Evolutionary conservation across 768 basidiomycete genomes (phyloP).

Genomic region (Auriscalpium vulgare): DNA sequence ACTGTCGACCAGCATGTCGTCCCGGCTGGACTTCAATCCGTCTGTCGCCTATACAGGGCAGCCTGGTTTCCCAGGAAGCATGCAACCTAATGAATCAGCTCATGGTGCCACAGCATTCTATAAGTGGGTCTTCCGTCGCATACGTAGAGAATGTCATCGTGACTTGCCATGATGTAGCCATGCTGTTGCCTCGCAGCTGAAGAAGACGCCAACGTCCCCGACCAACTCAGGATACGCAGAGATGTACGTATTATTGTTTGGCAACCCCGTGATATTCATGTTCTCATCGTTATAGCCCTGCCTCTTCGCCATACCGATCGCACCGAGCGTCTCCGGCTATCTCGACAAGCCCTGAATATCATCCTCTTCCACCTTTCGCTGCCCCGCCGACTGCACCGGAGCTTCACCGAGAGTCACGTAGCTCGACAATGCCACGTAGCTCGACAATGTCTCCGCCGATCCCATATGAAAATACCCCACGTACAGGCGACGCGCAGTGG

Average conservation of each 20-base stretch:
- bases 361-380: too few species aligned
- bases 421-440: too few species aligned
- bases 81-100: constrained; percentile 12
- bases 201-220: constrained; percentile 1
- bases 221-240: not conserved
- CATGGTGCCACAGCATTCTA: constrained; percentile 39
- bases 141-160: not conserved
- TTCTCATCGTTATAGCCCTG: too few species aligned
- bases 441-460: too few species aligned
- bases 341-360: too few species aligned
- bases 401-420: too few species aligned
- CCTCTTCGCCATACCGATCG: too few species aligned
- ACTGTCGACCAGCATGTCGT: not conserved
- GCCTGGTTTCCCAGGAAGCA: constrained; percentile 7
- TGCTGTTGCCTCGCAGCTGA: constrained; percentile 43
- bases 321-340: too few species aligned
- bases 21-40: constrained; percentile 31
- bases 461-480: too few species aligned
- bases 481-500: too few species aligned
- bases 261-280: too few species aligned
- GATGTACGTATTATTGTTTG: not conserved
- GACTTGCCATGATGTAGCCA: constrained; percentile 29
- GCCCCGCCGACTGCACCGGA: too few species aligned
- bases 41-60: constrained; percentile 37
- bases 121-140: constrained; percentile 33